Conservation (phyloP, 1,284 basidiomycete genomes). For the Cutaneotrichosporon mucoides region DNA sequence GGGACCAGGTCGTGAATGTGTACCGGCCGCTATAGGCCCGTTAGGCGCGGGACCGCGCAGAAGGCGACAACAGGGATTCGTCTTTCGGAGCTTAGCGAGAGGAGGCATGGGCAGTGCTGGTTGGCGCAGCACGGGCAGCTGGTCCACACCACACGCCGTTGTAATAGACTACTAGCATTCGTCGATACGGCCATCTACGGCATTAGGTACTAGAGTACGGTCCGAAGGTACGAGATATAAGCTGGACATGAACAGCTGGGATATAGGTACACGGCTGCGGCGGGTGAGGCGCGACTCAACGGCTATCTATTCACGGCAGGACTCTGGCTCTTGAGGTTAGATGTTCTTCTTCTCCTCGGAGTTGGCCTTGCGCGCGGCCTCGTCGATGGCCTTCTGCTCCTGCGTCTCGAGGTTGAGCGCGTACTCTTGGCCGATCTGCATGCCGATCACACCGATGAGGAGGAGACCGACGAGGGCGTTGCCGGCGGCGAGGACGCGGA, state of each 20-base stretch:
- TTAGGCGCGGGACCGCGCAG: too few relatives aligned
- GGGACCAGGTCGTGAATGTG: slow-evolving; percentile 80
- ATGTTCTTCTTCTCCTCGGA: slow-evolving; percentile 36
- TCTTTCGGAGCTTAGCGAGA: too few relatives aligned
- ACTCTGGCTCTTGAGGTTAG: not conserved
- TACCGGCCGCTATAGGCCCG: slow-evolving; percentile 48
- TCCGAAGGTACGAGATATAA: not conserved
- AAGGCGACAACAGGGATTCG: too few relatives aligned
- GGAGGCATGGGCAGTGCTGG: too few relatives aligned
- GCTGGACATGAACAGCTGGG: not conserved
- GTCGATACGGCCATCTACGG: not conserved
- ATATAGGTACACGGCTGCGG: too few relatives aligned
- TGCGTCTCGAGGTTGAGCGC: slow-evolving; percentile 64
- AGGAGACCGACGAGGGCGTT: slow-evolving; percentile 76
- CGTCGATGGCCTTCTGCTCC: slow-evolving; percentile 56
- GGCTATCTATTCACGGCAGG: too few relatives aligned
- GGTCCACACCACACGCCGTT: not conserved
- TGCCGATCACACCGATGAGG: slow-evolving; percentile 46
- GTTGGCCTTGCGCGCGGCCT: slow-evolving; percentile 16
- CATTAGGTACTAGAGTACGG: slow-evolving; percentile 1
- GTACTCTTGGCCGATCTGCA: slow-evolving; percentile 79
- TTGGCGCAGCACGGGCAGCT: too few relatives aligned
- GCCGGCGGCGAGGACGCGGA: slow-evolving; percentile 73
- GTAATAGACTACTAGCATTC: slow-evolving; percentile 3
- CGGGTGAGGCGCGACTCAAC: too few relatives aligned